phyloP scores from a whole-genome alignment of 257 asterid genomes.

The Knoxia roxburghii region DNA sequence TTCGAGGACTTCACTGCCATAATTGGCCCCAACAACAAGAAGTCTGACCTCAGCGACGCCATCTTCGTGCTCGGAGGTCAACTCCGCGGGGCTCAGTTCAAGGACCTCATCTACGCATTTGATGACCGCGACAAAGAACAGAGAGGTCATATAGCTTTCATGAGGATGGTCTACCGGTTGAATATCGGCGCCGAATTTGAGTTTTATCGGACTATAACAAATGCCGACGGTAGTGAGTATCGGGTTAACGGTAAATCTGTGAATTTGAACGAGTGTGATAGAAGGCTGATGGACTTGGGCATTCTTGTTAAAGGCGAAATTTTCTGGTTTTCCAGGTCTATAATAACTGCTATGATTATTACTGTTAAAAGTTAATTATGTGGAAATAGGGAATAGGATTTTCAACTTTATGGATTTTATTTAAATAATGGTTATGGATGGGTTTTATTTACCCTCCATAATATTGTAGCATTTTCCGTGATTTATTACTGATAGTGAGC shows the following conservation, averaged over 20 bases:
- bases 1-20: constrained; percentile 91
- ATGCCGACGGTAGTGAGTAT: constrained; percentile 82
- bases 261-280: constrained; percentile 77
- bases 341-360: too few species aligned
- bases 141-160: constrained; percentile 76
- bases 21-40: constrained; percentile 95
- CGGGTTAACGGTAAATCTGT: constrained; percentile 57
- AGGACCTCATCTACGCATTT: constrained; percentile 76
- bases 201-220: constrained; percentile 72
- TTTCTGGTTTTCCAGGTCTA: constrained; percentile 93
- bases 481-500: background rate
- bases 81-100: constrained; percentile 84
- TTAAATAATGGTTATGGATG: background rate
- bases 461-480: background rate
- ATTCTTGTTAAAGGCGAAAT: constrained; percentile 90
- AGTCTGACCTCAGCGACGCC: constrained; percentile 95
- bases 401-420: background rate
- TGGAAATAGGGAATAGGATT: background rate
- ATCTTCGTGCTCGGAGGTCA: constrained; percentile 96
- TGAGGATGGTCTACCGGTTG: constrained; percentile 68
- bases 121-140: constrained; percentile 85
- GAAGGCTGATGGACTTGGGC: constrained; percentile 64
- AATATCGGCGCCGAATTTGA: constrained; percentile 57
- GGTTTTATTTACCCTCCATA: background rate
- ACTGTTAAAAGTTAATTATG: background rate